Percentiles rank a stretch among this genome's conserved stretches.
phyloP scores from a whole-genome alignment of 179 eudicot species.

The Beta macrorhiza region DNA sequence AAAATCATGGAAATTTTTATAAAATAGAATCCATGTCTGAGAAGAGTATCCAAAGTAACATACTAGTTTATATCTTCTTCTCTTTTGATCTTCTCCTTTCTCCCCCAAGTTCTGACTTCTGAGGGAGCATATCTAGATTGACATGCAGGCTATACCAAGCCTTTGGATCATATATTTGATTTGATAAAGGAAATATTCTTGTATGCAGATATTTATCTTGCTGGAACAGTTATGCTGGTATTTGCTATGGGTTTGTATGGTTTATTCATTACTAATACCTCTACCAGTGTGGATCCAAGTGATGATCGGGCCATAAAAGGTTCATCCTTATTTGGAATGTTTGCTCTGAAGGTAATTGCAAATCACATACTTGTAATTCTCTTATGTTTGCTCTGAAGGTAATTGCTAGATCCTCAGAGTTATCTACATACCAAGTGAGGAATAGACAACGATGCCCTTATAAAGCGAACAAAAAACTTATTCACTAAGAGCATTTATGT shows the following conservation, averaged over 20 bases:
- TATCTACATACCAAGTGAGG: no score
- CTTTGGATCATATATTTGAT: background rate
- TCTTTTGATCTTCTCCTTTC: background rate
- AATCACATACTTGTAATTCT: background rate
- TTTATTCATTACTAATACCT: constrained; percentile 68
- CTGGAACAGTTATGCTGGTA: constrained; percentile 95
- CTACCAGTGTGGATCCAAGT: constrained; percentile 47
- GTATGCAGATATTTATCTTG: constrained; percentile 88
- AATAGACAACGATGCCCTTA: no score
- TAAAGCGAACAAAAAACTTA: no score
- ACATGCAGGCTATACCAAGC: background rate
- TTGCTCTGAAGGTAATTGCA: constrained; percentile 71
- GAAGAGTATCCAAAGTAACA: no score
- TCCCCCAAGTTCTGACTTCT: background rate
- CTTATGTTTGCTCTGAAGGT: background rate
- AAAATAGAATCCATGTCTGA: no score
- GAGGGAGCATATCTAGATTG: background rate
- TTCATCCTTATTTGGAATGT: constrained; percentile 97
- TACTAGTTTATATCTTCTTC: background rate
- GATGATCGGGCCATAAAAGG: constrained; percentile 81
- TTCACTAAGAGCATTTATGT: no score
- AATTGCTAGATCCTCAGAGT: no score
- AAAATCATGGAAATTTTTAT: no score
- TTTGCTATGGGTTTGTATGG: constrained; percentile 97
- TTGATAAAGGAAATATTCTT: background rate